Evolutionary conservation across 495 filamentous ascomycete genomes (phyloP), one percentile per base, ranked within the genome.

Genomic region (Beverwykella pulmonaria): DNA sequence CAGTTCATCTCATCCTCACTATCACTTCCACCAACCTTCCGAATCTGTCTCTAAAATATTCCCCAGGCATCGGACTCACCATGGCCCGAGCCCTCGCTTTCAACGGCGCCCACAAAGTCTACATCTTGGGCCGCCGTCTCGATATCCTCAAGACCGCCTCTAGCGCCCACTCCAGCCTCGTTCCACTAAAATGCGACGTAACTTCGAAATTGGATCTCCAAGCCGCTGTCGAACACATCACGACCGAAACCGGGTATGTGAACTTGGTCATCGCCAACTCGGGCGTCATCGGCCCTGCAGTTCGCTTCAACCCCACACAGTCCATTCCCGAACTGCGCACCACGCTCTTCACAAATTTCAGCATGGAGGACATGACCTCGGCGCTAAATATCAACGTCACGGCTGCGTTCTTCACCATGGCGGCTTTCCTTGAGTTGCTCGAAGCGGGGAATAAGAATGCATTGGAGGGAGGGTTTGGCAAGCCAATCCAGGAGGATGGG

Each of bases 201-300:
- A 85, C 88, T 2, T 90, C 86, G 8, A 85, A 88, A 64, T 82
- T 83, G 41, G 84, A 82, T 4, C 79, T 91, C 0, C 71, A 83
- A 53, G 74, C 77, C 10, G 82, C 84, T 22, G 88, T 81, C 25
- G 66, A 77, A 1, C 71, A 81, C 0, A 79, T 91, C 53, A 74
- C 82, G 27, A 71, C 76, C 4, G 85, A 89, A 30, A 77, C 77
- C 1, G 83, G 79, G 0, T 84, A 83, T 63, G 79, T 91, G 36
- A 86, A 91, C 70, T 71, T 89, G 34, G 74, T 92, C 0, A 79
- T 90, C 30, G 87, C 86, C 65, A 91, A 92, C 75, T 84, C 86
- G 6, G 89, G 88, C 20, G 79, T 84, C 20, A 72, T 80, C 14
- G 88, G 87, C 8, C 85, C 87, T 1, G 25, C 48, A 17, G 12